Base-by-base conservation (phyloP, 1,139 yeast genomes). In the Taiozyma sp. region DNA sequence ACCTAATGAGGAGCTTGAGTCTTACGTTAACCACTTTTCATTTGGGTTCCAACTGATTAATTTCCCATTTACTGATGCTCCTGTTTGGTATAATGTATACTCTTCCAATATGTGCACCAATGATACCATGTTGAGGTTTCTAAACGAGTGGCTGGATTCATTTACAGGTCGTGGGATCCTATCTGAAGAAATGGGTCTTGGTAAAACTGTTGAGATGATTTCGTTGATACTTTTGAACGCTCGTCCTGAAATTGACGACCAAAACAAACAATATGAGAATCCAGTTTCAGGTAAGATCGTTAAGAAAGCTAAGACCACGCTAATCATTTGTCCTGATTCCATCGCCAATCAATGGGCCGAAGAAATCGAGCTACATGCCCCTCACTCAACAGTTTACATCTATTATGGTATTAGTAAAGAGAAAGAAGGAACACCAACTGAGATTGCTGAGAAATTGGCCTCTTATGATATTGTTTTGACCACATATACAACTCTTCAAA, bases 181-280 rank as follows among this genome's bases (percentile, higher is more conserved):
- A 41, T 86, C 95, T 1, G 98, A 91, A 63, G 98, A 93, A 67
- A 93, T 93, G 99, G 98, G 99, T 0, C 74, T 93, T 6, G 99
- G 99, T 0, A 93, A 93, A 64, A 91, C 98, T 0, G 83, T 93
- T 2, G 99, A 93, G 64, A 72, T 89, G 8, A 73, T 89, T 2
- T 74, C 96, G 0, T 68, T 90, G 37, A 68, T 85, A 0, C 63
- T 83, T 3, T 62, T 83, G 50, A 85, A 91, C 63, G 81, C 73
- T 64, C 53, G 73, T 64, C 46, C 71, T 4, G 66, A 65, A 46
- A 69, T 70, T 2, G 74, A 72, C 42, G 48, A 66, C 5, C 44
- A 43, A 2, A 47, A 48, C 16, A 26, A 19, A 6, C 7, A 5
- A 10, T 45, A 47, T 14, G 50, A 49, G 21, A 47, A 55, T 21